Percentiles rank a stretch among this genome's conserved stretches.
Conservation (phyloP, 169 alveolate species). For the Eimeria praecox region DNA sequence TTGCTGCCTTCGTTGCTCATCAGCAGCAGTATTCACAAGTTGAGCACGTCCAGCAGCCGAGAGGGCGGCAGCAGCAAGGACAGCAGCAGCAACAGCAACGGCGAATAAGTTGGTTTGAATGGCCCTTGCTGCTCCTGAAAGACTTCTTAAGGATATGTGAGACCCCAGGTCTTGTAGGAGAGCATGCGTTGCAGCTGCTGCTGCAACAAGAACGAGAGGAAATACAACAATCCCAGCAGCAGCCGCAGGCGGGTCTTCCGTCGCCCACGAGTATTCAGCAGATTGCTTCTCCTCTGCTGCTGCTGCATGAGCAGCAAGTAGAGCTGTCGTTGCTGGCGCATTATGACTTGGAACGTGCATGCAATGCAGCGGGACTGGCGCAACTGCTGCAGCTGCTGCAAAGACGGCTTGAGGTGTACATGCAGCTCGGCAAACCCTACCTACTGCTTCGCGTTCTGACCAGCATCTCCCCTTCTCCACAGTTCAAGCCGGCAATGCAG, state of each 20-base stretch:
- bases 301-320: slow-evolving; percentile 76
- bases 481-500: slow-evolving; percentile 71
- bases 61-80: background rate
- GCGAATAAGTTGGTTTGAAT: slow-evolving; percentile 71
- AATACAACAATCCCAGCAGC: slow-evolving; percentile 10
- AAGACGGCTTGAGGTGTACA: slow-evolving; percentile 66
- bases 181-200: slow-evolving; percentile 69
- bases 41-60: background rate
- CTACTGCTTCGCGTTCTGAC: slow-evolving; percentile 73
- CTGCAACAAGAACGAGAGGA: slow-evolving; percentile 24
- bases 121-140: slow-evolving; percentile 76
- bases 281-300: background rate
- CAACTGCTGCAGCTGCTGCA: slow-evolving; percentile 57
- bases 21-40: slow-evolving; percentile 30
- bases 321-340: slow-evolving; percentile 68
- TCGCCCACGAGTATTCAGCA: background rate
- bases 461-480: slow-evolving; percentile 72
- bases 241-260: slow-evolving; percentile 2
- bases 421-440: slow-evolving; percentile 56
- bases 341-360: slow-evolving; percentile 57
- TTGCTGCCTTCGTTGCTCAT: slow-evolving; percentile 37
- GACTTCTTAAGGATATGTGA: slow-evolving; percentile 36
- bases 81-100: slow-evolving; percentile 40
- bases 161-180: slow-evolving; percentile 54
- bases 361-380: slow-evolving; percentile 74